phyloP scores from a whole-genome alignment of 2,329 filamentous ascomycete species.

The Claviceps fusiformis region DNA sequence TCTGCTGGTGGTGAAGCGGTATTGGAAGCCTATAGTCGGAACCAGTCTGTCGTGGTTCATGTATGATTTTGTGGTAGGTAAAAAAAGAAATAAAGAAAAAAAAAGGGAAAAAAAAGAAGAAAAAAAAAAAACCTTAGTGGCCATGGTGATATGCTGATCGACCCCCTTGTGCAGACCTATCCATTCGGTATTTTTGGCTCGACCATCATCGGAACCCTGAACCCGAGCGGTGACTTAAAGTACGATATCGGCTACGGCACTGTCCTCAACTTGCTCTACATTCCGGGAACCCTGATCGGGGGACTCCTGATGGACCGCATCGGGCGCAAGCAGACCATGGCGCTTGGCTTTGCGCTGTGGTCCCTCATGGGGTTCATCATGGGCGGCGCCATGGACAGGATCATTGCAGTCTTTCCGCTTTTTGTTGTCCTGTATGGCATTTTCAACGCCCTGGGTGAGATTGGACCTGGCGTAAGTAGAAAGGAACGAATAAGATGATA shows the following conservation, averaged over 20 bases:
- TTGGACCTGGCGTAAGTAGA: background rate
- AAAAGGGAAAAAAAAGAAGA: too few species aligned
- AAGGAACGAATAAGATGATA: too few species aligned
- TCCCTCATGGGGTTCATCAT: constrained; percentile 33
- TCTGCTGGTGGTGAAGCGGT: constrained; percentile 12
- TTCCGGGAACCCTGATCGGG: constrained; percentile 19
- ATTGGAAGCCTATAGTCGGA: constrained; percentile 35
- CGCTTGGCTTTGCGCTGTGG: constrained; percentile 12
- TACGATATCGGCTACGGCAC: constrained; percentile 13
- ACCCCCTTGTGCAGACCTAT: constrained; percentile 8
- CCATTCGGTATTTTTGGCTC: constrained; percentile 14
- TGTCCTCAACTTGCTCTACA: constrained; percentile 11
- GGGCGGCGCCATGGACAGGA: constrained; percentile 30
- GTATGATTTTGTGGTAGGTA: constrained; percentile 12
- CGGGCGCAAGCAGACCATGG: constrained; percentile 19
- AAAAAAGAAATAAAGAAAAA: too few species aligned
- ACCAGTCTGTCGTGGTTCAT: constrained; percentile 39
- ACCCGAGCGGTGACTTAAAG: constrained; percentile 9
- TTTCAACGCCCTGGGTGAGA: background rate
- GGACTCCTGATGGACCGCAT: constrained; percentile 25
- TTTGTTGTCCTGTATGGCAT: constrained; percentile 37
- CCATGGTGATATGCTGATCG: background rate
- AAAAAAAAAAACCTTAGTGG: too few species aligned
- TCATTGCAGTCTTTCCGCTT: constrained; percentile 32
- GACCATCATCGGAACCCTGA: constrained; percentile 11